phyloP scores from a whole-genome alignment of 768 basidiomycete genomes.

The Termitomyces eurrhizus region DNA sequence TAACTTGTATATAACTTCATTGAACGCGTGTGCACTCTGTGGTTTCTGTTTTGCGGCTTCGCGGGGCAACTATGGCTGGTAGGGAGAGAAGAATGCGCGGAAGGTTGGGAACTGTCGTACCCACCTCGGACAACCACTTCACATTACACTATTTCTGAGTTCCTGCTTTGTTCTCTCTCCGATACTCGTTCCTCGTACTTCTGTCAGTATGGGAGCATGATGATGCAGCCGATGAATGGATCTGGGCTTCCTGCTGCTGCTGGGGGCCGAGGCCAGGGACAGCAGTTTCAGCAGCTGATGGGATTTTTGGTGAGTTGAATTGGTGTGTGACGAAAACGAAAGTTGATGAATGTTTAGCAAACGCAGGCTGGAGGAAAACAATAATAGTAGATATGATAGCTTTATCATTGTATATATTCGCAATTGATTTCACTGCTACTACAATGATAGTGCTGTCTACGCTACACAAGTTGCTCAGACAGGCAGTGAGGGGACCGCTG shows the following conservation, averaged over 20 bases:
- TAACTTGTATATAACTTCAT: no score
- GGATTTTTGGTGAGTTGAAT: slow-evolving; percentile 54
- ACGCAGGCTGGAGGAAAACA: slow-evolving; percentile 25
- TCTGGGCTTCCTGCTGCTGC: slow-evolving; percentile 29
- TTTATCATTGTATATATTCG: background rate
- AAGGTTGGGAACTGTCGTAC: no score
- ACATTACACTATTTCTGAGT: no score
- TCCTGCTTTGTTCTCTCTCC: no score
- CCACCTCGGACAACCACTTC: no score
- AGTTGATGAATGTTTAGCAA: slow-evolving; percentile 21
- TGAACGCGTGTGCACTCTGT: no score
- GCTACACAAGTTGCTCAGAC: slow-evolving; percentile 60
- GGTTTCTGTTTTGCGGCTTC: no score
- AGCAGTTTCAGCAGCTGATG: slow-evolving; percentile 63
- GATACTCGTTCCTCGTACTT: no score
- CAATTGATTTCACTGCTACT: background rate
- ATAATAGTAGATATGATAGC: background rate
- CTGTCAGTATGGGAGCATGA: slow-evolving; percentile 36
- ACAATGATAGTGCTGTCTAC: slow-evolving; percentile 68
- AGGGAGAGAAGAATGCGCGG: no score
- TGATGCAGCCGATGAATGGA: slow-evolving; percentile 39
- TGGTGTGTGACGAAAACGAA: background rate
- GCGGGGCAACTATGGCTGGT: no score
- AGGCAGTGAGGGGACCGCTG: slow-evolving; percentile 55
- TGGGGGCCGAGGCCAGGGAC: slow-evolving; percentile 31